These are phyloP conservation scores for Lentinula novae-zelandiae DNA, from an alignment of 1,284 basidiomycete species.

Conservation along the genomic window DNA sequence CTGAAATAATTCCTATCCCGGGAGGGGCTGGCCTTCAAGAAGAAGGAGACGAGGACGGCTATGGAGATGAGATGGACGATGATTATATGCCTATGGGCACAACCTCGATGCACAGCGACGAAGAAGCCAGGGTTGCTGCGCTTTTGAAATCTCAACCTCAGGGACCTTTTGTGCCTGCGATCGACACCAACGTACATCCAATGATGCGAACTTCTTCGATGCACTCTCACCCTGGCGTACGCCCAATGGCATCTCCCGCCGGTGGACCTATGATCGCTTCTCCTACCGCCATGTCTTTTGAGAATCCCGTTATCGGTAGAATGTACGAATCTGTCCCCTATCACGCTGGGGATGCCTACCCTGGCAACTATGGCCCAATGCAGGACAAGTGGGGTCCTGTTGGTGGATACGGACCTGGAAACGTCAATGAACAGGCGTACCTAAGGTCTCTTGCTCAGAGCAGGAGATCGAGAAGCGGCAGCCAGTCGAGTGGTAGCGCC, in stretches of 20 bases:
- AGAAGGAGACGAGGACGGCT: constrained; percentile 12
- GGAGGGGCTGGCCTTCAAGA: constrained; percentile 44
- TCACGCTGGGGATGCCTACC: constrained; percentile 74
- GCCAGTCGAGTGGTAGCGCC: constrained; percentile 9
- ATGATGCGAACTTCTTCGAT: constrained; percentile 4
- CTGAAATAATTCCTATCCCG: constrained; percentile 45
- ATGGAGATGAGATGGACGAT: constrained; percentile 6
- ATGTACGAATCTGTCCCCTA: constrained; percentile 70
- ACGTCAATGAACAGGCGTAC: constrained; percentile 5
- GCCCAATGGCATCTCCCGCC: constrained; percentile 62
- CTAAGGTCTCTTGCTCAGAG: constrained; percentile 4
- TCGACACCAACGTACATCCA: constrained; percentile 22
- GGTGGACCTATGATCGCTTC: constrained; percentile 29
- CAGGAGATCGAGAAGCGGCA: background rate
- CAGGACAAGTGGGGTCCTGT: constrained; percentile 18
- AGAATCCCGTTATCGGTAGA: constrained; percentile 6
- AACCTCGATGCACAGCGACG: constrained; percentile 36
- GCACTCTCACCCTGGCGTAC: constrained; percentile 42
- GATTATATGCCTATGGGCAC: background rate
- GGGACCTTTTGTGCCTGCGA: background rate
- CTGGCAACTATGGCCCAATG: constrained; percentile 64
- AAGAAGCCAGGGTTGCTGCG: constrained; percentile 1
- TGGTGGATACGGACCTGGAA: constrained; percentile 1
- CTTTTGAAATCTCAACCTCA: constrained; percentile 2
- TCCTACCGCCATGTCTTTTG: constrained; percentile 13